Evolutionary conservation across 371 early-diverging fungal genomes (phyloP).

Genomic region (Mucor saturninus): DNA sequence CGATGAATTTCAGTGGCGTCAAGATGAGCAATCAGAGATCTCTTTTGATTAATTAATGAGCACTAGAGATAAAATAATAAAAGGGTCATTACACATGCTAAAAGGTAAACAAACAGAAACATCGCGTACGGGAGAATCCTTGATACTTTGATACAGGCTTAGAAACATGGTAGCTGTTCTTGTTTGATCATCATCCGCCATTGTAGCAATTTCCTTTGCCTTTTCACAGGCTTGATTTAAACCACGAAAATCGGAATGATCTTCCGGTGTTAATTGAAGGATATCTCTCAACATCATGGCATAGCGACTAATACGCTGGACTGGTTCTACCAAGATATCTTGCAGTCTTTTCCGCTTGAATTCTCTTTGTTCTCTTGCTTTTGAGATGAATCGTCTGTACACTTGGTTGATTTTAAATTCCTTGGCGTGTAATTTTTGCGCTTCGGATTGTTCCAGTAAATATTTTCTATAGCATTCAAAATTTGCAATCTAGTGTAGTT

Average conservation of each 20-base stretch:
- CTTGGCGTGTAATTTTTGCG: conserved; percentile 40
- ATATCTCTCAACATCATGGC: conserved; percentile 52
- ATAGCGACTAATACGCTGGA: conserved; percentile 52
- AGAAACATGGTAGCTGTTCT: conserved; percentile 43
- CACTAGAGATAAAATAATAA: conserved; percentile 25
- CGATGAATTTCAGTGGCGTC: conserved; percentile 51
- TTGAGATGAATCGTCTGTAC: conserved; percentile 39
- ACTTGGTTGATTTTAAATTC: conserved; percentile 40
- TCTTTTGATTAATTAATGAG: conserved; percentile 46
- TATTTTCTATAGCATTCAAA: conserved; percentile 56
- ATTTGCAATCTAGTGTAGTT: conserved; percentile 34
- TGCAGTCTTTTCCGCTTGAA: conserved; percentile 38
- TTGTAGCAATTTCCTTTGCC: conserved; percentile 42
- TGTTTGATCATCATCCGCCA: conserved; percentile 52
- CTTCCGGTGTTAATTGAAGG: conserved; percentile 36
- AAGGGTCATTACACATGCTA: background rate
- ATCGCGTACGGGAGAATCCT: conserved; percentile 35
- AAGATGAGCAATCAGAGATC: conserved; percentile 43
- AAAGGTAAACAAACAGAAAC: background rate
- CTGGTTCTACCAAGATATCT: conserved; percentile 50
- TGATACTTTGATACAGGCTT: conserved; percentile 33
- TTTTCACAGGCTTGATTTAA: conserved; percentile 40
- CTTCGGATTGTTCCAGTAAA: conserved; percentile 40
- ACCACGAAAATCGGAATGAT: conserved; percentile 39
- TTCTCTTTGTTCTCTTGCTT: conserved; percentile 37